phyloP scores from a whole-genome alignment of 2,329 filamentous ascomycete species.

The Lecanoromycetidae sp. region DNA sequence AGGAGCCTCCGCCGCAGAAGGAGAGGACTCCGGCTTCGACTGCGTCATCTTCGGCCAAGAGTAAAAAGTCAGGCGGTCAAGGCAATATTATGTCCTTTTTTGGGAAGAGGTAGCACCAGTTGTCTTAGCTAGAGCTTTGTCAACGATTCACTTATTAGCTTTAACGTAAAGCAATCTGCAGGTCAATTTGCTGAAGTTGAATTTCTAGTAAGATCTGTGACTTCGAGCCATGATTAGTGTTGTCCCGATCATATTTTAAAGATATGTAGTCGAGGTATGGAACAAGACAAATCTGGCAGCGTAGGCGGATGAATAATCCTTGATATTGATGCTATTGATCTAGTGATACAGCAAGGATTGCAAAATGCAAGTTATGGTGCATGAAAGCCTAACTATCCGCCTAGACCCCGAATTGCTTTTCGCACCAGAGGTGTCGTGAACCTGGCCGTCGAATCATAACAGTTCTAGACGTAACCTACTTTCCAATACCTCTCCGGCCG shows the following conservation, averaged over 20 bases:
- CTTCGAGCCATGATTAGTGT: no score
- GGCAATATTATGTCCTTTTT: conserved; percentile 92
- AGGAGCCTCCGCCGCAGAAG: conserved; percentile 49
- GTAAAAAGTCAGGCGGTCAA: conserved; percentile 41
- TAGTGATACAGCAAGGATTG: not conserved
- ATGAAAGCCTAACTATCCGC: no score
- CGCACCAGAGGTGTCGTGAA: not conserved
- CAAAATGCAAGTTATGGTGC: no score
- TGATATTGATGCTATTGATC: not conserved
- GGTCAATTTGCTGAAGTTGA: no score
- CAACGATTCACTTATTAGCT: no score
- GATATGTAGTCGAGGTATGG: no score
- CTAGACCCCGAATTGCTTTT: no score
- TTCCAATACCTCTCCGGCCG: conserved; percentile 44
- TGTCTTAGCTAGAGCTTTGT: not conserved
- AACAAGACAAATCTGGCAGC: no score
- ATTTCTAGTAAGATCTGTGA: no score
- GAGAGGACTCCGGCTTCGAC: conserved; percentile 31
- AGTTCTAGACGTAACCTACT: conserved; percentile 24
- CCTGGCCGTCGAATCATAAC: not conserved
- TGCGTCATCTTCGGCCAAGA: conserved; percentile 16
- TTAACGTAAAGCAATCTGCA: no score
- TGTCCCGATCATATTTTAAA: no score
- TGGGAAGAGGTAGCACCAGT: conserved; percentile 53
- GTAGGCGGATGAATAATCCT: no score